A percentile compares a stretch with the other conserved stretches of the same genome.
Conservation (phyloP, 805 yeast genomes). For the Saturnispora ahearnii region DNA sequence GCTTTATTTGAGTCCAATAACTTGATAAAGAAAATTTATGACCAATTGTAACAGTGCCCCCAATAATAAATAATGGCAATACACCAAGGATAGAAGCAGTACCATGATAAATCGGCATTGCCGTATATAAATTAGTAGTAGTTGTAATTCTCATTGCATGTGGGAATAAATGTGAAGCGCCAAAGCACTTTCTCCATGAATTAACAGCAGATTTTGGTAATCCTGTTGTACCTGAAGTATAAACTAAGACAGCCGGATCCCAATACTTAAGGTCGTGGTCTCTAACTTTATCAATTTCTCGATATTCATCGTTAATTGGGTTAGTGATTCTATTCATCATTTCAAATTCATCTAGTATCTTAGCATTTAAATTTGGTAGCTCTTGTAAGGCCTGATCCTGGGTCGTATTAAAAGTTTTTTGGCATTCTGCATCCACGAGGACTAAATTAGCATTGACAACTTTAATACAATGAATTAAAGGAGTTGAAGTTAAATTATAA, state of each 20-base stretch:
- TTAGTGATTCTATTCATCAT: constrained; percentile 12
- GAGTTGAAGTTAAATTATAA: constrained; percentile 63
- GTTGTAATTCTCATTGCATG: constrained; percentile 51
- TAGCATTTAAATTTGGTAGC: constrained; percentile 23
- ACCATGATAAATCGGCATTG: constrained; percentile 94
- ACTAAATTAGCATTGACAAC: constrained; percentile 56
- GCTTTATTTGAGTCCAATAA: constrained; percentile 82
- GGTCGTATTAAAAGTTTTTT: constrained; percentile 37
- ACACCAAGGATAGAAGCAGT: constrained; percentile 86
- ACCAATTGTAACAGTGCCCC: constrained; percentile 71
- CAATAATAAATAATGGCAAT: constrained; percentile 48
- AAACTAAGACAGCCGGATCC: constrained; percentile 64
- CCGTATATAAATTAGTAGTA: constrained; percentile 60
- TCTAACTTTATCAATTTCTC: constrained; percentile 51
- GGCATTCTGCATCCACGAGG: constrained; percentile 57
- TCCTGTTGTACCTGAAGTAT: constrained; percentile 93
- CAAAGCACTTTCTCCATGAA: constrained; percentile 77
- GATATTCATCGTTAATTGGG: constrained; percentile 34
- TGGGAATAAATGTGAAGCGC: constrained; percentile 66
- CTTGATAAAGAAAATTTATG: constrained; percentile 75
- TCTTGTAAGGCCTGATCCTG: constrained; percentile 27
- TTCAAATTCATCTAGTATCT: constrained; percentile 16
- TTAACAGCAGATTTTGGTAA: constrained; percentile 88
- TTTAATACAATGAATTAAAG: constrained; percentile 72
- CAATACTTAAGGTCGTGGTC: constrained; percentile 49